phyloP scores from a whole-genome alignment of 805 yeast genomes.

The Grigorovia jiainica region DNA sequence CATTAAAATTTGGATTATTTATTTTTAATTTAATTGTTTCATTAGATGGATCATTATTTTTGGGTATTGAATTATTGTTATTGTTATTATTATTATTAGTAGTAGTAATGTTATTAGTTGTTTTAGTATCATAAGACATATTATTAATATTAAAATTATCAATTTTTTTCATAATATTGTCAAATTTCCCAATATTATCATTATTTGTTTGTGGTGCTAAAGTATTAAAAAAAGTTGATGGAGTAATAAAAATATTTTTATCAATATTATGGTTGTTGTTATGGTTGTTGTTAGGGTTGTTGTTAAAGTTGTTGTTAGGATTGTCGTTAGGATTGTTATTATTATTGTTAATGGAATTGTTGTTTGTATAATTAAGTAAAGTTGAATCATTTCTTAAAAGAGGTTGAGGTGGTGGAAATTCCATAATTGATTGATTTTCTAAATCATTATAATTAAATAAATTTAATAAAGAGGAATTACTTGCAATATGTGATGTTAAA shows the following conservation, averaged over 20 bases:
- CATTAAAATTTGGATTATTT: conserved; percentile 40
- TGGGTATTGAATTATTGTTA: neutral
- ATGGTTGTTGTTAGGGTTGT: neutral
- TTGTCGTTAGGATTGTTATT: neutral
- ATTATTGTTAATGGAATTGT: neutral
- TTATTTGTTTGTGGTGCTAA: neutral
- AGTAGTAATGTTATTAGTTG: too few relatives aligned
- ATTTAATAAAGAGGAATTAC: too few relatives aligned
- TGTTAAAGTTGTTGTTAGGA: neutral
- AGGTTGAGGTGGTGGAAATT: neutral
- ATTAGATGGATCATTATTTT: too few relatives aligned
- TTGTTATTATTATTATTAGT: neutral
- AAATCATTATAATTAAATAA: conserved; percentile 24
- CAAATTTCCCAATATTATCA: neutral
- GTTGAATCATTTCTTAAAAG: neutral
- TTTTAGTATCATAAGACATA: neutral
- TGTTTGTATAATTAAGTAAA: neutral
- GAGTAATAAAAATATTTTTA: neutral
- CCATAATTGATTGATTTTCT: neutral
- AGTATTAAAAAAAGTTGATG: neutral
- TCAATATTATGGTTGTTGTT: neutral
- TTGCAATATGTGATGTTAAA: too few relatives aligned
- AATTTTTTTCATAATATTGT: neutral
- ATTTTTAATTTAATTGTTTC: too few relatives aligned
- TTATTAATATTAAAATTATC: neutral